Conservation (phyloP, 768 basidiomycete genomes). For the Trichaptum fuscoviolaceum region DNA sequence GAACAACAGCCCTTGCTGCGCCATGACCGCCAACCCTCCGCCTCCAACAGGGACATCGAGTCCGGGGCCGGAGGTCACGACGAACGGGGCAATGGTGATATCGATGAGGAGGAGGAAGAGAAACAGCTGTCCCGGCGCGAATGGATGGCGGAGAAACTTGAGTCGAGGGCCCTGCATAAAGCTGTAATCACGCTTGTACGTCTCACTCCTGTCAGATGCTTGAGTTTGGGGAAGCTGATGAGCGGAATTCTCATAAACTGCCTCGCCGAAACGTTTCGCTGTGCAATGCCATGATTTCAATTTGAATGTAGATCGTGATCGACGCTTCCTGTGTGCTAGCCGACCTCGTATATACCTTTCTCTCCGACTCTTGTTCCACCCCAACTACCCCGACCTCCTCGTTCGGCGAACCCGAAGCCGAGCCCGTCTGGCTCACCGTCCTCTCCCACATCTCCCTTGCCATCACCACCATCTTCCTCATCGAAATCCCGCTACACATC, state of each 20-base stretch:
- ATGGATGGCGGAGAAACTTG: conserved; percentile 42
- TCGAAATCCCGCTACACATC: conserved; percentile 68
- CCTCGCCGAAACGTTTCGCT: too few relatives aligned
- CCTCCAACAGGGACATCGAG: conserved; percentile 26
- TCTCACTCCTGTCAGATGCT: conserved; percentile 17
- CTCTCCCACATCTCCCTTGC: conserved; percentile 55
- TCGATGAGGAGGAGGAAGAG: conserved; percentile 14
- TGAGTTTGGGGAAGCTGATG: too few relatives aligned
- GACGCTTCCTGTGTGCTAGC: conserved; percentile 69
- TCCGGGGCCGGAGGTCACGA: conserved; percentile 49
- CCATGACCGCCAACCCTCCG: conserved; percentile 17
- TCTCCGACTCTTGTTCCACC: conserved; percentile 46
- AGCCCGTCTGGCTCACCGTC: conserved; percentile 52
- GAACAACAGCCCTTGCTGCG: conserved; percentile 25
- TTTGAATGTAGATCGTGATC: conserved; percentile 41
- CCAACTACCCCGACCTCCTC: conserved; percentile 27
- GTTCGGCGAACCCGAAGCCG: conserved; percentile 43
- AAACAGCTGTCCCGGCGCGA: conserved; percentile 14
- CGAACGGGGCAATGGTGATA: conserved; percentile 17
- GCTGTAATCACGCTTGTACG: conserved; percentile 54
- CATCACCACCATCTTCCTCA: conserved; percentile 68
- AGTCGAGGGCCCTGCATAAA: conserved; percentile 49
- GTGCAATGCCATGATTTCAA: background rate
- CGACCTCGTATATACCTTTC: conserved; percentile 65
- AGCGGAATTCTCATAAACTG: too few relatives aligned